Conservation (phyloP, 352 stramenopile genomes). For the Pythium vanterpoolii region DNA sequence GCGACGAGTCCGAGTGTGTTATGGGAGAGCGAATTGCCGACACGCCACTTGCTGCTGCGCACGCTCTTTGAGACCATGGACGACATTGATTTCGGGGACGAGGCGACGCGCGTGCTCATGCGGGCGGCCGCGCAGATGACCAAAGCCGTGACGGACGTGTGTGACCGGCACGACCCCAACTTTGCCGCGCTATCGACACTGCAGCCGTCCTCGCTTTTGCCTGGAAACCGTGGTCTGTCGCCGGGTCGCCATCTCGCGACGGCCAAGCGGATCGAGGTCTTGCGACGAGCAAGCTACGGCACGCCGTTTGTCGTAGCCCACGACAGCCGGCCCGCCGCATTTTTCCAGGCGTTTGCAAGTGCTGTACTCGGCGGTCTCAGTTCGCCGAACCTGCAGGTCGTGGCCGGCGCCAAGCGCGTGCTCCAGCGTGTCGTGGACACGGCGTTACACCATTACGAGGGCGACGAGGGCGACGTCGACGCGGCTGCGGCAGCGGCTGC, state of each 20-base stretch:
- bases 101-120: slow-evolving; percentile 56
- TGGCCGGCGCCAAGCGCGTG: slow-evolving; percentile 51
- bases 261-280: slow-evolving; percentile 72
- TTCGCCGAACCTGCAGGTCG: slow-evolving; percentile 52
- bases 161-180: slow-evolving; percentile 51
- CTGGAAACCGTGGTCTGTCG: slow-evolving; percentile 73
- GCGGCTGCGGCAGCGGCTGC: no score
- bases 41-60: slow-evolving; percentile 50
- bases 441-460: slow-evolving; percentile 27
- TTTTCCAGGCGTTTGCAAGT: slow-evolving; percentile 68
- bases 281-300: slow-evolving; percentile 73
- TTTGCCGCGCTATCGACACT: slow-evolving; percentile 70
- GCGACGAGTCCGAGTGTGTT: background rate
- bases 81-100: slow-evolving; percentile 65
- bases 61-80: slow-evolving; percentile 72
- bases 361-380: slow-evolving; percentile 62
- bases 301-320: slow-evolving; percentile 47
- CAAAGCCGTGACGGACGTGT: slow-evolving; percentile 39
- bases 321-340: slow-evolving; percentile 37
- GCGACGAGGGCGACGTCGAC: background rate
- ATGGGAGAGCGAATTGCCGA: slow-evolving; percentile 44
- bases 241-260: slow-evolving; percentile 76
- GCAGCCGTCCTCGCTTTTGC: slow-evolving; percentile 67
- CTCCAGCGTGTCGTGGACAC: slow-evolving; percentile 54
- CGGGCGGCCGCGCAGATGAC: slow-evolving; percentile 59